Evolutionary conservation across 371 early-diverging fungal genomes (phyloP).

Genomic region (Mortierella sp.): DNA sequence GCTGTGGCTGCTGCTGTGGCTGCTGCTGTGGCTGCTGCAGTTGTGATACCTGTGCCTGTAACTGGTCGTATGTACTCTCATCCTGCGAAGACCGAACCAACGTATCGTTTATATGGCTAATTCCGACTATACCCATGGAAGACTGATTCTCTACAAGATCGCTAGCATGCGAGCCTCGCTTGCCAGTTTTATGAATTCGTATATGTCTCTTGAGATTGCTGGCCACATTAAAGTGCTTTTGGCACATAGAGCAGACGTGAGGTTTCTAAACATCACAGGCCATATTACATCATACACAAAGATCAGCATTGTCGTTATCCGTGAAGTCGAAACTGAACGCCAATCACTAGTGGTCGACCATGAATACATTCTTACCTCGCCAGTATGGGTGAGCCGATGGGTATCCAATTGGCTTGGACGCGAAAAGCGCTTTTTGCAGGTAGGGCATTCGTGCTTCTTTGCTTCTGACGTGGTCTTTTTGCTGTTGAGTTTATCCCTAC

Average conservation of each 20-base stretch:
- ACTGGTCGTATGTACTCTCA: background rate
- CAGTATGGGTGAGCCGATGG: constrained; percentile 17
- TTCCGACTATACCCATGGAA: background rate
- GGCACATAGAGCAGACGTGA: constrained; percentile 2
- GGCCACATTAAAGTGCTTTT: constrained; percentile 15
- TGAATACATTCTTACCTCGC: constrained; percentile 9
- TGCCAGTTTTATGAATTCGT: constrained; percentile 2
- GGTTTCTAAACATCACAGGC: constrained; percentile 14
- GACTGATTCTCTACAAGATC: background rate
- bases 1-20: background rate
- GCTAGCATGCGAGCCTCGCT: background rate
- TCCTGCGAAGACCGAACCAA: background rate
- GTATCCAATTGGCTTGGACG: constrained; percentile 28
- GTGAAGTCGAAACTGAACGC: background rate
- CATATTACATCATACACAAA: background rate
- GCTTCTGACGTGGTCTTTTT: background rate
- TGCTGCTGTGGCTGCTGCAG: constrained; percentile 4
- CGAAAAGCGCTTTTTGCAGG: constrained; percentile 18
- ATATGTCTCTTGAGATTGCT: constrained; percentile 26
- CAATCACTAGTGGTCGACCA: background rate
- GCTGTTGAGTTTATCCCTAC: background rate
- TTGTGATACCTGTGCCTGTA: background rate
- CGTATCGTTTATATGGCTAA: background rate
- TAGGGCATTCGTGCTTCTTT: constrained; percentile 9
- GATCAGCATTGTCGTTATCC: background rate